Evolutionary conservation across 2,329 filamentous ascomycete genomes (phyloP).

Genomic region (Colletotrichum lentis): DNA sequence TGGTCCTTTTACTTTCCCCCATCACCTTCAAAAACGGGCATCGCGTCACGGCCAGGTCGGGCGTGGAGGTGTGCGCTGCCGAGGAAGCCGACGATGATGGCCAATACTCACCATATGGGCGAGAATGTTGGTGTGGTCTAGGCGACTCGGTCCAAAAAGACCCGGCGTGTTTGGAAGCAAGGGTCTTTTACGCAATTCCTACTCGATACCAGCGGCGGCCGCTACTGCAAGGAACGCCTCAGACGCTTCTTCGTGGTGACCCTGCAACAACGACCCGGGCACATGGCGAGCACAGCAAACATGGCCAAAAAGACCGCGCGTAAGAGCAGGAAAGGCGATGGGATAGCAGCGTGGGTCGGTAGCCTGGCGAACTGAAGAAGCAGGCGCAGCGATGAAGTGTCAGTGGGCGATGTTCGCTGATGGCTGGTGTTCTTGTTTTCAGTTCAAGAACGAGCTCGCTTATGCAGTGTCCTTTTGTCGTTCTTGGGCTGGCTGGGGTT

Average conservation of each 20-base stretch:
- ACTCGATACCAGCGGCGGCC: not conserved
- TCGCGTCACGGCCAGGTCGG: too few species aligned
- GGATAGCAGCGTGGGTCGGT: not conserved
- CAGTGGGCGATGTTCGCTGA: not conserved
- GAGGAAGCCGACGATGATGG: not conserved
- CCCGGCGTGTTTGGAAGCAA: not conserved
- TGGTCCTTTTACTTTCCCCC: not conserved
- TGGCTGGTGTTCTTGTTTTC: too few species aligned
- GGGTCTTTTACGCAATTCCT: not conserved
- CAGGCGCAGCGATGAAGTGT: not conserved
- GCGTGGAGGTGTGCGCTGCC: not conserved
- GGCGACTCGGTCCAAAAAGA: not conserved
- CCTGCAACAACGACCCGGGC: too few species aligned
- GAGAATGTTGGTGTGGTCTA: not conserved
- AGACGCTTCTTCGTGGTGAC: too few species aligned
- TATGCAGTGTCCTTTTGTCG: slow-evolving; percentile 5
- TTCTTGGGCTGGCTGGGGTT: not conserved
- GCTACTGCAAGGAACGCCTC: slow-evolving; percentile 13
- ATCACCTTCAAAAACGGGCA: too few species aligned
- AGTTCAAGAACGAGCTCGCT: not conserved
- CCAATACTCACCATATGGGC: not conserved
- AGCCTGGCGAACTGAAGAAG: too few species aligned
- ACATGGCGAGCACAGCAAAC: not conserved
- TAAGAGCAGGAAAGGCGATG: not conserved
- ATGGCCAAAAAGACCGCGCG: not conserved